Evolutionary conservation across 75 land plant genomes (phyloP).

Genomic region (Isoetes taiwanensis): DNA sequence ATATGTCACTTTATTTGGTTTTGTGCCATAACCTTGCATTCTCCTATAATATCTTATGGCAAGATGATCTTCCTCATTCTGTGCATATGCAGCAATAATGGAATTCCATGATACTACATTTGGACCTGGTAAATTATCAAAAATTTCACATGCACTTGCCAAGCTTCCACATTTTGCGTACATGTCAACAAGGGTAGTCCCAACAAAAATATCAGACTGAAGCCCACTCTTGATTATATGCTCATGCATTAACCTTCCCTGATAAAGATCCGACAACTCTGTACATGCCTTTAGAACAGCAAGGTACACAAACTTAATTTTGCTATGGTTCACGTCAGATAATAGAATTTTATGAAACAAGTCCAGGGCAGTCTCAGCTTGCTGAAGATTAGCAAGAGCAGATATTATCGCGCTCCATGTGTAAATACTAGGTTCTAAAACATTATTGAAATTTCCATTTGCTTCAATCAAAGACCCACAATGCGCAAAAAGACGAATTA

Average conservation of each 20-base stretch:
- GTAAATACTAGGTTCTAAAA: too few relatives aligned
- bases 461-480: too few relatives aligned
- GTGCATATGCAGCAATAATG: constrained; percentile 22
- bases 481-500: too few relatives aligned
- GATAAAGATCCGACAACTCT: too few relatives aligned
- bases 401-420: too few relatives aligned
- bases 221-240: neutral
- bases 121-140: neutral
- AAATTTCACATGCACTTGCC: neutral
- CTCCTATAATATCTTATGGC: constrained; percentile 41
- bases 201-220: neutral
- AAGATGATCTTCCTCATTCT: constrained; percentile 27
- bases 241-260: neutral
- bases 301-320: too few relatives aligned
- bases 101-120: constrained; percentile 6
- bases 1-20: constrained; percentile 40
- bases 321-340: too few relatives aligned
- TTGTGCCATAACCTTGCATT: constrained; percentile 28
- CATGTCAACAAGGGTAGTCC: constrained; percentile 5
- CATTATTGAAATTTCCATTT: too few relatives aligned
- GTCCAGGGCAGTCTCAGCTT: too few relatives aligned
- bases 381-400: too few relatives aligned
- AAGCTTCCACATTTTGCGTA: constrained; percentile 5
- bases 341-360: too few relatives aligned
- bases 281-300: too few relatives aligned